Evolutionary conservation across 2,329 filamentous ascomycete species (phyloP), one percentile per base, ranked within the genome.

Genomic region (Arachnomyces sp.): DNA sequence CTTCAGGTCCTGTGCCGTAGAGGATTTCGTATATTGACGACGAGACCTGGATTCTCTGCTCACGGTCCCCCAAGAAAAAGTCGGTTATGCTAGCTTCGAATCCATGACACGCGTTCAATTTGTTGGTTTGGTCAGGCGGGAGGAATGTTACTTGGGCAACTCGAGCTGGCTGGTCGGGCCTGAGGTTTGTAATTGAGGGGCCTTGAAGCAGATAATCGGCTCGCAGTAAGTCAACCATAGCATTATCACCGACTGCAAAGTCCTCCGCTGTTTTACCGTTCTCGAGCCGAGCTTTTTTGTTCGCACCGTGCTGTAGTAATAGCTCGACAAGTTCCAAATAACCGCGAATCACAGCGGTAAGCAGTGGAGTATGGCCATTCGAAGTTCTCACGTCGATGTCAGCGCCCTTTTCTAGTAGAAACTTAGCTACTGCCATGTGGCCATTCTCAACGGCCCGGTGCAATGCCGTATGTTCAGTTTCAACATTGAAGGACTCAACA

Each of bases 261-360:
- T 37, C 38, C 28, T 44, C 42, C 18, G 33, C 29, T 7, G 37
- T 36, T 30, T 28, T 28, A 9, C 42, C 42, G 32, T 37, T 31
- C 11, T 34, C 25, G 31, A 33, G 37, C 6, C 38, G 38, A 17
- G 40, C 6, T 16, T 40, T 31, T 14, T 44, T 44, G 33, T 40
- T 44, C 6, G 42, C 42, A n/a, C 42, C 42, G 36, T 44, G 39
- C 8, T 44, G 30, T 15, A 44, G 28, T 25, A 44, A 29, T 15
- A 44, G 40, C 13, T 40, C 38, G 7, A 28, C 21, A 7, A 34
- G 30, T 9, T 36, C n/a, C 17, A 44, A 30, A 30, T 44, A 14
- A 25, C 21, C 16, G 16, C 31, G 37, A n/a, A 37, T 31, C 14
- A 44, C 42, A 28, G 42, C 36, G 28, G n/a, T 32, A 14, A 40